phyloP scores from a whole-genome alignment of 371 early-diverging fungal genomes.

The Saksenaea vasiformis region DNA sequence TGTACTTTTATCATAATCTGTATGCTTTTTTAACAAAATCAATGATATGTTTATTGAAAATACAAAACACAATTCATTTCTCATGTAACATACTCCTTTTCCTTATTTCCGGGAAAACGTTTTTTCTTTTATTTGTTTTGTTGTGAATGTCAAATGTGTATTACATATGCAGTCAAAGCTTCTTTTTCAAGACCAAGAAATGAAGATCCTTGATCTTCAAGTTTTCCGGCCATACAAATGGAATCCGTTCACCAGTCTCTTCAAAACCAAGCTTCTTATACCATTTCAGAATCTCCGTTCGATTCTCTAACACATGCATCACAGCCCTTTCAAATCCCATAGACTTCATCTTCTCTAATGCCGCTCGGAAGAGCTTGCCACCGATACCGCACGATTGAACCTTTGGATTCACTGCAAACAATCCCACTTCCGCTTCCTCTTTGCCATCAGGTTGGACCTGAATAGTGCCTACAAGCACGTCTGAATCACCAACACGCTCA shows the following conservation, averaged over 20 bases:
- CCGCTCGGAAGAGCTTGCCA: slow-evolving; percentile 49
- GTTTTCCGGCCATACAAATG: slow-evolving; percentile 44
- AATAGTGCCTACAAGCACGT: slow-evolving; percentile 40
- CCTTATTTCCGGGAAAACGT: background rate
- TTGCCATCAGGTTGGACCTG: slow-evolving; percentile 29
- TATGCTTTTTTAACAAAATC: background rate
- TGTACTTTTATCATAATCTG: background rate
- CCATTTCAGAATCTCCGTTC: slow-evolving; percentile 54
- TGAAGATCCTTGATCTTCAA: slow-evolving; percentile 26
- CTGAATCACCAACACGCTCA: slow-evolving; percentile 15
- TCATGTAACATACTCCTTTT: background rate
- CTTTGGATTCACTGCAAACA: slow-evolving; percentile 52
- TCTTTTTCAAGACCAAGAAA: slow-evolving; percentile 35
- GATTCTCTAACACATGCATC: slow-evolving; percentile 53
- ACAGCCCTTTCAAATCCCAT: slow-evolving; percentile 37
- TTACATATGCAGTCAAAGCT: slow-evolving; percentile 1
- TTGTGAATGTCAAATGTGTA: too few species aligned
- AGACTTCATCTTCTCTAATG: slow-evolving; percentile 34
- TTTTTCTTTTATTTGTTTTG: too few species aligned
- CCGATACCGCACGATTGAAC: slow-evolving; percentile 60
- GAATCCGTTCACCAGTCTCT: slow-evolving; percentile 51
- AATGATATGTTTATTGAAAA: background rate
- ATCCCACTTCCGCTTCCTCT: slow-evolving; percentile 35
- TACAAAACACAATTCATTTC: background rate
- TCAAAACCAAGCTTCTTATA: slow-evolving; percentile 55